Base-by-base conservation (phyloP, 2,329 filamentous ascomycete species). In the Coniella vitis region DNA sequence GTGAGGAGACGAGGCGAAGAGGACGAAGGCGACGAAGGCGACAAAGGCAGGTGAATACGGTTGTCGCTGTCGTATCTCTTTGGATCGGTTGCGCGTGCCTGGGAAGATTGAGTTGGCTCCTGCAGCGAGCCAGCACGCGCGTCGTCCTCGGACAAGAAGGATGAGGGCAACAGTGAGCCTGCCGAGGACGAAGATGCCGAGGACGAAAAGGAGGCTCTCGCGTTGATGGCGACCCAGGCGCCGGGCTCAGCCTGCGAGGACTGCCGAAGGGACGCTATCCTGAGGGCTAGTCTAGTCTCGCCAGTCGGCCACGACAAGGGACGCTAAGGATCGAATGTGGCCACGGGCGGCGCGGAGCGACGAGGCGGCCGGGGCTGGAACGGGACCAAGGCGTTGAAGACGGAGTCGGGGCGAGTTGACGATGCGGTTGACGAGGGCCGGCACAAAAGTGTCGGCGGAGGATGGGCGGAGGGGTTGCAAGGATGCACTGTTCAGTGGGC, bases 1-100 rank as follows among this genome's bases (percentile, higher is more conserved):
- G 38, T 25, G 25, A 41, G 49, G 65, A 1, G 56, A 66, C 54
- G 68, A 70, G 14, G 64, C 68, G 37, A 65, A 72, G 51, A 74
- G 66, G 31, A 65, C 68, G 32, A 56, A 60, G 39, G 74, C 59
- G 0, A 74, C 60, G 17, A 59, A 61, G 4, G 57, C 57, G 48
- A 64, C 62, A n/a, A n/a, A n/a, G n/a, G n/a, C n/a, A n/a, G n/a
- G 40, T 48, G 14, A 12, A 37, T 31, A n/a, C 9, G 29, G 34
- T 13, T 17, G 31, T 38, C 19, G 36, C n/a, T 12, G 14, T 17
- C n/a, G 38, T 29, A 5, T 5, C 25, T 29, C 25, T 29, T 29
- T 5, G 10, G 25, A 10, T 29, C 25, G 5, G 25, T 10, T 29
- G 25, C 5, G 10, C 10, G 5, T 29, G 25, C 5, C 25, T 29